Conservation (phyloP, 83 land plant genomes). For the Isoetes engelmannii region DNA sequence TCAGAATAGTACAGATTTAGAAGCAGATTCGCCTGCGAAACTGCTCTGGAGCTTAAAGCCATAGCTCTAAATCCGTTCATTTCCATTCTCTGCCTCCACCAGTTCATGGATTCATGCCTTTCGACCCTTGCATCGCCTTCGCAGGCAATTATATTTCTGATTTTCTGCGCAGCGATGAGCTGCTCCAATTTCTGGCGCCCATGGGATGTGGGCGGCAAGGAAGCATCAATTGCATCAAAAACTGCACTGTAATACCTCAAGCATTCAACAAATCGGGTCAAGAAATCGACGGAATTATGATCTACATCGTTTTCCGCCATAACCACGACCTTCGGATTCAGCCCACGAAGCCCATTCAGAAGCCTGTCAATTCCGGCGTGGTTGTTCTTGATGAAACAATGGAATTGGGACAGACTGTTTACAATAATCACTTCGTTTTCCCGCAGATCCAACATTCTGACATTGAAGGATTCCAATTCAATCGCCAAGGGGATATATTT, state of each 20-base stretch:
- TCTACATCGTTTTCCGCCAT: constrained; percentile 25
- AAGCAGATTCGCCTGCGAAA: constrained; percentile 25
- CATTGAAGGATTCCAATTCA: constrained; percentile 10
- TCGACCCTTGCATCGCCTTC: constrained; percentile 27
- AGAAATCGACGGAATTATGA: constrained; percentile 22
- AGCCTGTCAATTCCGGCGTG: too few species aligned
- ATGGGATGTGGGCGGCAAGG: constrained; percentile 12
- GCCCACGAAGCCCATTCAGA: constrained; percentile 7
- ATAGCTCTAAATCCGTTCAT: constrained; percentile 12
- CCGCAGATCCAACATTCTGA: constrained; percentile 18
- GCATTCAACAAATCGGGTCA: constrained; percentile 27
- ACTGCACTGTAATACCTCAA: constrained; percentile 28
- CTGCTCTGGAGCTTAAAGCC: constrained; percentile 17
- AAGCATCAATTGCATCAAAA: constrained; percentile 27
- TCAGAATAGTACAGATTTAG: constrained; percentile 22
- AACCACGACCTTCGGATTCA: constrained; percentile 21
- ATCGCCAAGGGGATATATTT: constrained; percentile 14
- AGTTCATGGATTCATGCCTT: constrained; percentile 22
- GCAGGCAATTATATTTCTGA: constrained; percentile 30
- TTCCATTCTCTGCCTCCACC: constrained; percentile 20
- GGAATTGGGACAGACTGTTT: constrained; percentile 26
- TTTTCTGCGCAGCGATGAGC: constrained; percentile 26
- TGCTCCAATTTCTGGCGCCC: constrained; percentile 21
- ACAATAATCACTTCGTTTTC: constrained; percentile 17
- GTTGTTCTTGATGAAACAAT: neutral